phyloP scores from a whole-genome alignment of 768 basidiomycete genomes.

The Trametes maxima region DNA sequence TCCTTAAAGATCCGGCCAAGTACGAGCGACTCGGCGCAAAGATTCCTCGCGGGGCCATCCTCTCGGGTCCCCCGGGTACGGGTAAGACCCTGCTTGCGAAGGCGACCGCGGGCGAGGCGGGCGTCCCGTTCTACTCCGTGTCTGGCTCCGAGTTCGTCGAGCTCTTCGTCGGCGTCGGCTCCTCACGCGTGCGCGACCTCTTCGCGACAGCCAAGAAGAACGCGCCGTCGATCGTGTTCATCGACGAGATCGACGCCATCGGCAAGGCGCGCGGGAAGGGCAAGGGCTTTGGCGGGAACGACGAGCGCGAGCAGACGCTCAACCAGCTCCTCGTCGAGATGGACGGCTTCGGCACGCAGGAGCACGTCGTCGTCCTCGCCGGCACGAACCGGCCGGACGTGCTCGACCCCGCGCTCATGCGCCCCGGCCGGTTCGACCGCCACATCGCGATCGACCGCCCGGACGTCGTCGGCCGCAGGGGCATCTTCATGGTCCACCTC shows the following conservation, averaged over 20 bases:
- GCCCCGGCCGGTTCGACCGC: slow-evolving; percentile 96
- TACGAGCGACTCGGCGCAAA: slow-evolving; percentile 98
- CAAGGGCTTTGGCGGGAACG: slow-evolving; percentile 87
- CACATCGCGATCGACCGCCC: slow-evolving; percentile 96
- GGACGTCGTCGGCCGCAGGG: slow-evolving; percentile 90
- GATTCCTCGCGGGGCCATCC: slow-evolving; percentile 93
- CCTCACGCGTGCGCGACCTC: slow-evolving; percentile 94
- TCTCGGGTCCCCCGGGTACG: slow-evolving; percentile 96
- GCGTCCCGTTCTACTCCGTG: slow-evolving; percentile 96
- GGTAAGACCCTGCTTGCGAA: slow-evolving; percentile 98
- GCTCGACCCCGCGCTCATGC: slow-evolving; percentile 92
- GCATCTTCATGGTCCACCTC: slow-evolving; percentile 94
- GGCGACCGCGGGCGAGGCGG: slow-evolving; percentile 97
- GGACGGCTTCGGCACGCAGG: slow-evolving; percentile 98
- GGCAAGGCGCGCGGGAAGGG: slow-evolving; percentile 87
- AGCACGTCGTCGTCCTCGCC: slow-evolving; percentile 94
- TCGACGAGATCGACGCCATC: slow-evolving; percentile 99
- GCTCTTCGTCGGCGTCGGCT: slow-evolving; percentile 99
- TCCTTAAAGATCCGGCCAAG: slow-evolving; percentile 91
- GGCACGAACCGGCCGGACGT: slow-evolving; percentile 98
- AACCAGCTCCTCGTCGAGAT: slow-evolving; percentile 99
- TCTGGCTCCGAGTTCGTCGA: slow-evolving; percentile 99
- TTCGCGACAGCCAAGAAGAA: slow-evolving; percentile 98
- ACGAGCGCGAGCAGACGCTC: slow-evolving; percentile 95
- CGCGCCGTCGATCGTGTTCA: slow-evolving; percentile 97